These are phyloP conservation scores for Ustulina deusta DNA, from an alignment of 2,329 filamentous ascomycete genomes.

Conservation along the genomic window DNA sequence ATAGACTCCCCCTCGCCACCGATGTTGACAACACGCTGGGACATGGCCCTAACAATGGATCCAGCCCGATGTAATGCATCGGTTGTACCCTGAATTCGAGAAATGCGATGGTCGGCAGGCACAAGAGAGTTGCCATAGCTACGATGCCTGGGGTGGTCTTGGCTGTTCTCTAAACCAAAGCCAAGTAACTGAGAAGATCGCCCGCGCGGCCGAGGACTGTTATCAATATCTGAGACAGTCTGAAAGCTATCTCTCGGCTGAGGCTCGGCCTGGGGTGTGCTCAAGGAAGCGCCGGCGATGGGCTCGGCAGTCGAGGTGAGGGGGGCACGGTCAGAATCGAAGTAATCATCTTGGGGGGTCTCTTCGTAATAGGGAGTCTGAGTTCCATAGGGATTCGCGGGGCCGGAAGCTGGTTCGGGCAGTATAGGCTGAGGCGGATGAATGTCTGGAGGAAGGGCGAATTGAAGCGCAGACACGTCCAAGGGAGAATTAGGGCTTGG, in stretches of 20 bases:
- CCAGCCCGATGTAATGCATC: slow-evolving; percentile 76
- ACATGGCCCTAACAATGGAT: slow-evolving; percentile 86
- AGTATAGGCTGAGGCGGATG: slow-evolving; percentile 49
- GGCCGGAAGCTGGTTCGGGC: slow-evolving; percentile 45
- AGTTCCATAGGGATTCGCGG: slow-evolving; percentile 50
- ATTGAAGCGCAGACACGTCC: slow-evolving; percentile 65
- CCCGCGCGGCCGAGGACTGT: slow-evolving; percentile 63
- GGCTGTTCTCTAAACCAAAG: slow-evolving; percentile 68
- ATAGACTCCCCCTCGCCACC: slow-evolving; percentile 90
- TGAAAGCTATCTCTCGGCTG: slow-evolving; percentile 67
- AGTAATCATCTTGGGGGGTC: slow-evolving; percentile 55
- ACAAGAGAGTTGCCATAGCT: slow-evolving; percentile 69
- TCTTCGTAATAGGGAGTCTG: slow-evolving; percentile 59
- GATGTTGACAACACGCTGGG: slow-evolving; percentile 96
- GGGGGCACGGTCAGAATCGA: slow-evolving; percentile 70
- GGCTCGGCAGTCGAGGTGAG: slow-evolving; percentile 68
- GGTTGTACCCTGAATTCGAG: slow-evolving; percentile 72
- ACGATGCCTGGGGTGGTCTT: slow-evolving; percentile 62
- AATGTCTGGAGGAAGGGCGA: slow-evolving; percentile 66
- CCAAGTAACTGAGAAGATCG: slow-evolving; percentile 64
- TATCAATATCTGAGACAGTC: slow-evolving; percentile 64
- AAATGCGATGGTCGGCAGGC: slow-evolving; percentile 65
- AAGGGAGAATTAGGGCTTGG: slow-evolving; percentile 62
- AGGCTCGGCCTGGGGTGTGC: slow-evolving; percentile 55
- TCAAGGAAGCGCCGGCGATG: slow-evolving; percentile 62